Evolutionary conservation across 768 basidiomycete genomes (phyloP), one percentile per base, ranked within the genome.

Genomic region (Russula sp.): DNA sequence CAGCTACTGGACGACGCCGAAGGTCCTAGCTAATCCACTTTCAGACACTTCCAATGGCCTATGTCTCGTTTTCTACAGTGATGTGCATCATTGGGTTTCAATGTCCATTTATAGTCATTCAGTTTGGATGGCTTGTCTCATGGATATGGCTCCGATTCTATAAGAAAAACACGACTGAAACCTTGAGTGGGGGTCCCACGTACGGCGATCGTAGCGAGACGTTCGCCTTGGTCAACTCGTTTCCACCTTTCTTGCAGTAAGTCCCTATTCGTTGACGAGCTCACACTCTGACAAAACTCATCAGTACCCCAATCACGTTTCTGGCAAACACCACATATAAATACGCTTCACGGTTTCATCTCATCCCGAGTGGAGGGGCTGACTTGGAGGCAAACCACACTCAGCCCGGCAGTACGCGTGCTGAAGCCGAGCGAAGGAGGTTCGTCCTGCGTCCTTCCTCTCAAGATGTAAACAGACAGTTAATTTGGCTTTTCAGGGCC

Each of bases 111-210:
- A 92, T 95, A 55, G 77, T 94, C 71, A 94, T 98, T 66, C 97
- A 99, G 72, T 99, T 98, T 73, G 97, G 96, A n/a, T 99, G 96
- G 94, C 88, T 97, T 61, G 90, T 94, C 8, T 83, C 89, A 37
- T 99, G 94, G 90, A 80, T 91, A 58, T 99, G 97, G 76, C 83
- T 99, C 39, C 86, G 97, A 42, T 98, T 99, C 79, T 94, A 98
- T 80, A 98, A 98, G 77, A 87, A 89, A 73, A 89, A 88, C 70
- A 76, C 82, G 4, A 79, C 78, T 39, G 90, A 93, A 61, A 73
- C 81, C 0, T 72, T 84, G 39, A 82, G 80, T 52, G 87, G 88
- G 4, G 77, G 77, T 5, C 82, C 79, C n/a, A 82, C 84, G 4
- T 89, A 96, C 70, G 97, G 97, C 20, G 97, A 99, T 73, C 79